Percentiles rank a stretch among this genome's conserved stretches.
phyloP scores from a whole-genome alignment of 768 basidiomycete species.

The Lactarius quietus region DNA sequence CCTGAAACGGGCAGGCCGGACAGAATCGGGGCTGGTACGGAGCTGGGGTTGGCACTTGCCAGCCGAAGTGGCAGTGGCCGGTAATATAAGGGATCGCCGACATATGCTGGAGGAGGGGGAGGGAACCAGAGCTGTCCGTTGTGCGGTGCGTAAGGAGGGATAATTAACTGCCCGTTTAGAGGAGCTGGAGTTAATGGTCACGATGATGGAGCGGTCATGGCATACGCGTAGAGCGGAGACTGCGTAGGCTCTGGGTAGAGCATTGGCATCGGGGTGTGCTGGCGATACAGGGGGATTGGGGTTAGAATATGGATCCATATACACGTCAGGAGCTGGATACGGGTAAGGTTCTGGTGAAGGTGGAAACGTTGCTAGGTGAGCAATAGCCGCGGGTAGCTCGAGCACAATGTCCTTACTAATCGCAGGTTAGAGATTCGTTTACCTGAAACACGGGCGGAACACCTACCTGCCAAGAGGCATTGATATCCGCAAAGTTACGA shows the following conservation, averaged over 20 bases:
- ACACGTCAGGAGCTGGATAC: constrained; percentile 9
- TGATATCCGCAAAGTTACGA: constrained; percentile 57
- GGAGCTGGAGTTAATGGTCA: constrained; percentile 41
- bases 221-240: constrained; percentile 35
- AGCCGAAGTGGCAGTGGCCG: constrained; percentile 42
- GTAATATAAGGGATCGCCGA: constrained; percentile 32
- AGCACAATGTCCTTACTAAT: constrained; percentile 67
- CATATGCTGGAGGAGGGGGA: constrained; percentile 22
- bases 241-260: constrained; percentile 20
- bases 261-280: neutral
- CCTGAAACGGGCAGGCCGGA: constrained; percentile 37
- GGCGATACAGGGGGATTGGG: too few relatives aligned
- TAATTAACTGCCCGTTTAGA: constrained; percentile 23
- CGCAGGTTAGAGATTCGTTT: constrained; percentile 8
- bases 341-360: constrained; percentile 14
- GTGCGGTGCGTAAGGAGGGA: constrained; percentile 29
- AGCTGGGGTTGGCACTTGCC: constrained; percentile 46
- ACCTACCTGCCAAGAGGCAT: constrained; percentile 72
- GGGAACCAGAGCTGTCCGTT: constrained; percentile 34
- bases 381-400: constrained; percentile 26
- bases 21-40: constrained; percentile 29
- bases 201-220: too few relatives aligned
- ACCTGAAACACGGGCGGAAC: constrained; percentile 10
- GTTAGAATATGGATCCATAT: constrained; percentile 5
- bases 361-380: too few relatives aligned